Evolutionary conservation across 2,329 filamentous ascomycete genomes (phyloP).

Genomic region (Claviceps quebecensis): DNA sequence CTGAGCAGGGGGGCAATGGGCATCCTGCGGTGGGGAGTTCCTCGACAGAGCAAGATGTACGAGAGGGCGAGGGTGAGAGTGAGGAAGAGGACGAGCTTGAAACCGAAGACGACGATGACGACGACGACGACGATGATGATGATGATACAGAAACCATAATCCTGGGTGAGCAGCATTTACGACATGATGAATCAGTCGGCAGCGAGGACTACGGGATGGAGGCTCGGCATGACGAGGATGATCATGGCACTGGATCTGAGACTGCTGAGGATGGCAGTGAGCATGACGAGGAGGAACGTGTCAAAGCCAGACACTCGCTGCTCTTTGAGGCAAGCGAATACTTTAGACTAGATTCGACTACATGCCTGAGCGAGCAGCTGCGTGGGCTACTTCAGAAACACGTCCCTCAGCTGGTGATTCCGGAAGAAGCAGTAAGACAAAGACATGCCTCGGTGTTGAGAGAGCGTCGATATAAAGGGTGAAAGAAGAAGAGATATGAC

Average conservation of each 20-base stretch:
- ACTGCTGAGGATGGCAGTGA: background rate
- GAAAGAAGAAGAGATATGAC: background rate
- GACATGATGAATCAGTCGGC: conserved; percentile 1
- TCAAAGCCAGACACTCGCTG: background rate
- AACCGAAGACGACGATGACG: background rate
- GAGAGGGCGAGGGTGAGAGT: background rate
- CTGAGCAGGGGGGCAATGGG: conserved; percentile 6
- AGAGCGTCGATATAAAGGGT: background rate
- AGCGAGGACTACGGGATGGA: background rate
- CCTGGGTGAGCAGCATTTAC: background rate
- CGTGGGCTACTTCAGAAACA: background rate
- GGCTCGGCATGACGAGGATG: conserved; percentile 1
- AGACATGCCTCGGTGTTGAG: too few species aligned
- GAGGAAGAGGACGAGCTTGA: conserved; percentile 5
- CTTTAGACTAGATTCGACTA: background rate
- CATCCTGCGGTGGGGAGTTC: too few species aligned
- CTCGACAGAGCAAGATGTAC: background rate
- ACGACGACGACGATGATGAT: background rate
- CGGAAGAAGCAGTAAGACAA: background rate
- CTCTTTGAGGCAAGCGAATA: conserved; percentile 1
- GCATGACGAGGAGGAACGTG: background rate
- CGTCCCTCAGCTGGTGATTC: background rate
- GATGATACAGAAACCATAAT: background rate
- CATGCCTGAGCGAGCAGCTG: background rate
- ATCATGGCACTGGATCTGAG: too few species aligned